These are phyloP conservation scores for Allium fistulosum DNA, from an alignment of 106 monocot genomes.

Conservation along the genomic window DNA sequence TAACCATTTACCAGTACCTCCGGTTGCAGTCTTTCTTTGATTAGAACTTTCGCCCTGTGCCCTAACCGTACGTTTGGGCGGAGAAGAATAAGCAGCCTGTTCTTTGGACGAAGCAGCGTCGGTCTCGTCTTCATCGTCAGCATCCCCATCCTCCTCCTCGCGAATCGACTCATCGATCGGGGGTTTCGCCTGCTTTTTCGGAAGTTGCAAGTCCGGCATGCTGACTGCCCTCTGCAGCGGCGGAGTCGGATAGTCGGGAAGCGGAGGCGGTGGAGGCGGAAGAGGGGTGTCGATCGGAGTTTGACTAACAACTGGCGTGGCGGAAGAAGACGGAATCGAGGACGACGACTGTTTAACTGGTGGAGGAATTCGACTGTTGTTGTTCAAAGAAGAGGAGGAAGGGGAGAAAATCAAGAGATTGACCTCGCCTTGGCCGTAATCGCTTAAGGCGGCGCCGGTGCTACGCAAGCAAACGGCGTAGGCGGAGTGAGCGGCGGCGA, in stretches of 20 bases:
- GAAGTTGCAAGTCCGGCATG: slow-evolving; percentile 55
- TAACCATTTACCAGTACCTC: background rate
- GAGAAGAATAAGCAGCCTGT: slow-evolving; percentile 4
- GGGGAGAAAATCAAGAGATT: background rate
- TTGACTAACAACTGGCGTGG: background rate
- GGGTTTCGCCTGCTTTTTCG: slow-evolving; percentile 1
- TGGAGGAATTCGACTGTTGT: background rate
- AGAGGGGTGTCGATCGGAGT: slow-evolving; percentile 25
- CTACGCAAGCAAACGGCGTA: slow-evolving; percentile 54
- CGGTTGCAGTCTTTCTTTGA: background rate
- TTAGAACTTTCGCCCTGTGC: slow-evolving; percentile 1
- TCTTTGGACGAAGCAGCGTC: slow-evolving; percentile 17
- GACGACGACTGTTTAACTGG: background rate
- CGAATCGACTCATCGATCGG: slow-evolving; percentile 25
- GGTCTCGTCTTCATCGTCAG: slow-evolving; percentile 9
- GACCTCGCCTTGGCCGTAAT: slow-evolving; percentile 56
- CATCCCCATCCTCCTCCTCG: slow-evolving; percentile 50
- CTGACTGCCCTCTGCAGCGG: slow-evolving; percentile 60
- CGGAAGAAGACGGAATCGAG: slow-evolving; percentile 5
- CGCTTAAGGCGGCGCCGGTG: slow-evolving; percentile 76
- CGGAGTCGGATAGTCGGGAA: slow-evolving; percentile 16
- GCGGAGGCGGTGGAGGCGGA: slow-evolving; percentile 64
- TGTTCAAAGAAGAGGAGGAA: slow-evolving; percentile 5
- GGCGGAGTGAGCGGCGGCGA: slow-evolving; percentile 81
- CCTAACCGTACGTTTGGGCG: slow-evolving; percentile 7